Evolutionary conservation across 371 early-diverging fungal species (phyloP), one percentile per base, ranked within the genome.

Genomic region (Mortierella sp.): DNA sequence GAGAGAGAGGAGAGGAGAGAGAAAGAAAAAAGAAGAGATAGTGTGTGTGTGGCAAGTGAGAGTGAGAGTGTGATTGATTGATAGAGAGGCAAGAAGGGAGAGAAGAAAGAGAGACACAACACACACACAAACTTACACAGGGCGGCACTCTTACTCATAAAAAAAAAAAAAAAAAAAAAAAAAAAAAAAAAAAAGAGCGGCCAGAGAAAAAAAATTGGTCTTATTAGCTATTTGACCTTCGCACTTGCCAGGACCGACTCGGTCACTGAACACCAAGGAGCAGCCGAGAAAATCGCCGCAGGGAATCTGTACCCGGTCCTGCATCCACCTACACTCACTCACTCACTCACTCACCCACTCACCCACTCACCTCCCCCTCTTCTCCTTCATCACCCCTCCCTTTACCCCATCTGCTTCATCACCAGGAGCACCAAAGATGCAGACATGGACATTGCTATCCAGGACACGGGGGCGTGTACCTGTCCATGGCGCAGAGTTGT

Each of bases 371-470:
- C 18, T 15, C 7, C n/a, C 28, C 15, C 25, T 65, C 29, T 21
- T 26, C 15, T 18, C 46, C n/a, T 46, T 50, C 46, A 47, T 12
- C 62, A 26, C 15, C 47, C 45, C 15, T 18, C n/a, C 16, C 18
- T 1, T 30, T 28, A n/a, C 14, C 18, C 44, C 18, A 12, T 50
- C 6, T 61, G n/a, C n/a, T 18, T 14, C 19, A 46, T 62, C 62
- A 63, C 63, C 63, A 62, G 63, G 18, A 63, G 69, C 63, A 62
- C 62, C 63, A 69, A 69, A 51, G 69, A 69, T 23, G 68, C 51
- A 48, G 30, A 57, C 19, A 65, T 57, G 65, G 43, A 57, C 9
- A 43, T 57, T 23, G 58, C 21, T n/a, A n/a, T n/a, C n/a, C n/a
- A n/a, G n/a, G n/a, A n/a, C n/a, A n/a, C n/a, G n/a, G n/a, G n/a